These are phyloP conservation scores for Gastrolobium bilobum DNA, from an alignment of 306 rosid species.

Conservation along the genomic window DNA sequence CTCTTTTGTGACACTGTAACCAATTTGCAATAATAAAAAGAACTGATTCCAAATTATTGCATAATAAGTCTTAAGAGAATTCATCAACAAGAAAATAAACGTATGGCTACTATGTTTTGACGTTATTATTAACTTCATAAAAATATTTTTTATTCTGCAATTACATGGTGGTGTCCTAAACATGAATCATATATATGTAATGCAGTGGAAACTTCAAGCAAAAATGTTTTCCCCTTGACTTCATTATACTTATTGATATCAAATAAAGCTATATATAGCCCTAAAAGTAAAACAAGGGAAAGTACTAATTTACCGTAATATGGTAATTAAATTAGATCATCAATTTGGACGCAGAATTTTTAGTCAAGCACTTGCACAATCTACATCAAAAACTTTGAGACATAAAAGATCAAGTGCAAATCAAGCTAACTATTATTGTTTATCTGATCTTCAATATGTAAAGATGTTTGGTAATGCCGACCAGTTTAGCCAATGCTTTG, in stretches of 20 bases:
- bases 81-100: too few species aligned
- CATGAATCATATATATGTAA: not conserved
- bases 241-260: not conserved
- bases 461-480: constrained; percentile 38
- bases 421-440: constrained; percentile 44
- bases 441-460: constrained; percentile 37
- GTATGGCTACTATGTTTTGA: too few species aligned
- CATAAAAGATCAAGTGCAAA: constrained; percentile 35
- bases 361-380: constrained; percentile 34
- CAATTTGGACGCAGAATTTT: constrained; percentile 23
- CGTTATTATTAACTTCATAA: too few species aligned
- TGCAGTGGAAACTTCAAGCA: not conserved
- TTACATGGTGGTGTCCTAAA: not conserved
- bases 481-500: constrained; percentile 11
- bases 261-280: not conserved
- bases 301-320: not conserved
- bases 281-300: not conserved
- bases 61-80: too few species aligned
- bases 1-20: too few species aligned
- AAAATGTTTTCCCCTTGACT: not conserved
- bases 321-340: constrained; percentile 13
- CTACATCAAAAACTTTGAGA: constrained; percentile 51
- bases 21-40: too few species aligned
- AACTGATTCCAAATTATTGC: too few species aligned
- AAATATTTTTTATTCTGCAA: not conserved